Conservation (phyloP, 2,329 filamentous ascomycete genomes). For the Periconia sp. region DNA sequence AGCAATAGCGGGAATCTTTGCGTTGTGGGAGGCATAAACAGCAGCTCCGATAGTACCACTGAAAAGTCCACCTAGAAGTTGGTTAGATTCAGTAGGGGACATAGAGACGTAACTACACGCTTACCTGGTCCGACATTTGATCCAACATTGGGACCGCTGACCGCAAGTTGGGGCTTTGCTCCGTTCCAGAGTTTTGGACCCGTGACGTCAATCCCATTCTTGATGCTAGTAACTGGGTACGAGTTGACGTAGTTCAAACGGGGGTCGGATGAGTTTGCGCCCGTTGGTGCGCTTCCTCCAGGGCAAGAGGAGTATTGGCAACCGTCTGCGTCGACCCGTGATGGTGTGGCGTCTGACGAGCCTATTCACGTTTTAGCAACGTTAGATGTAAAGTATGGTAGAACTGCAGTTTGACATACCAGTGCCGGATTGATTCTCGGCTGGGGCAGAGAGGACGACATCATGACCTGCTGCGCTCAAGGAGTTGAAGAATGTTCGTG, state of each 20-base stretch:
- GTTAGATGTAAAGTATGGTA: background rate
- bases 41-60: conserved; percentile 71
- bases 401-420: conserved; percentile 45
- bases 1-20: conserved; percentile 65
- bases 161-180: conserved; percentile 60
- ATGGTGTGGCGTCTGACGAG: conserved; percentile 54
- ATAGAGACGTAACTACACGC: too few species aligned
- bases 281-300: conserved; percentile 56
- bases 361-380: conserved; percentile 42
- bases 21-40: conserved; percentile 56
- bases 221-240: conserved; percentile 65
- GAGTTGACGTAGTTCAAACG: conserved; percentile 73
- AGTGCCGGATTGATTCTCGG: conserved; percentile 65
- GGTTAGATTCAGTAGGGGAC: too few species aligned
- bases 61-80: conserved; percentile 57
- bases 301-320: conserved; percentile 67
- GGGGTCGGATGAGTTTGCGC: conserved; percentile 58
- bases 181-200: conserved; percentile 58
- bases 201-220: conserved; percentile 62
- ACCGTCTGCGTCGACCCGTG: conserved; percentile 46
- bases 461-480: conserved; percentile 60
- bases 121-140: conserved; percentile 60
- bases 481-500: conserved; percentile 61
- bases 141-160: conserved; percentile 66
- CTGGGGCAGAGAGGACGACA: conserved; percentile 66